These are phyloP conservation scores for Zea luxurians DNA, from an alignment of 176 grass and related monocot genomes.

Conservation along the genomic window DNA sequence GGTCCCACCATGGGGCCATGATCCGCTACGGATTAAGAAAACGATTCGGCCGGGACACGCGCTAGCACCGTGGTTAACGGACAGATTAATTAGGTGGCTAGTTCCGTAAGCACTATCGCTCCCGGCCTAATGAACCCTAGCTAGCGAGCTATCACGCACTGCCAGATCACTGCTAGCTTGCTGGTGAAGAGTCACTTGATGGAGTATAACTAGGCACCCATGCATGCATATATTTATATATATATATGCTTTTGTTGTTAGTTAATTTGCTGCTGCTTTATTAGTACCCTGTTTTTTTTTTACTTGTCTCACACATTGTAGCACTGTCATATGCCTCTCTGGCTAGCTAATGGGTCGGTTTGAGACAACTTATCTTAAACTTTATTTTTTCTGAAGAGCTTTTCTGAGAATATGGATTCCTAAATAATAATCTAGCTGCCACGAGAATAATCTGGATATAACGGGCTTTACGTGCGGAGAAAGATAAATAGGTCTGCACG, in stretches of 20 bases:
- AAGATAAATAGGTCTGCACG: no score
- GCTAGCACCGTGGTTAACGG: not conserved
- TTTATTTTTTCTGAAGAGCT: no score
- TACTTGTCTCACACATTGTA: not conserved
- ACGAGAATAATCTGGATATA: no score
- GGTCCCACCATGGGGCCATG: not conserved
- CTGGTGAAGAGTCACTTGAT: conserved; percentile 15
- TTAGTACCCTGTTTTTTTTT: not conserved
- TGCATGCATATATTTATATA: not conserved
- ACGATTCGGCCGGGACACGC: conserved; percentile 5
- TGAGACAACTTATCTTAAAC: no score
- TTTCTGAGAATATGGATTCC: no score
- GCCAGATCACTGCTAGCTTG: not conserved
- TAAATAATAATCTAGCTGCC: no score
- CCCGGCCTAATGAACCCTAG: not conserved
- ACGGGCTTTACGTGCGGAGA: no score
- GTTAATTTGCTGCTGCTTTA: not conserved
- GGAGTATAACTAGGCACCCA: not conserved
- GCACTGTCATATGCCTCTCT: not conserved
- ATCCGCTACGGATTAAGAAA: conserved; percentile 12
- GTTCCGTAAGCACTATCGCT: conserved; percentile 1
- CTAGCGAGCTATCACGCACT: not conserved
- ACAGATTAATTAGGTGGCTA: conserved; percentile 23
- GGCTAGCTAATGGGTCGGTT: not conserved
- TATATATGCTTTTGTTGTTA: not conserved